Evolutionary conservation across 2,329 filamentous ascomycete genomes (phyloP).

Genomic region (Biscogniauxia sp.): DNA sequence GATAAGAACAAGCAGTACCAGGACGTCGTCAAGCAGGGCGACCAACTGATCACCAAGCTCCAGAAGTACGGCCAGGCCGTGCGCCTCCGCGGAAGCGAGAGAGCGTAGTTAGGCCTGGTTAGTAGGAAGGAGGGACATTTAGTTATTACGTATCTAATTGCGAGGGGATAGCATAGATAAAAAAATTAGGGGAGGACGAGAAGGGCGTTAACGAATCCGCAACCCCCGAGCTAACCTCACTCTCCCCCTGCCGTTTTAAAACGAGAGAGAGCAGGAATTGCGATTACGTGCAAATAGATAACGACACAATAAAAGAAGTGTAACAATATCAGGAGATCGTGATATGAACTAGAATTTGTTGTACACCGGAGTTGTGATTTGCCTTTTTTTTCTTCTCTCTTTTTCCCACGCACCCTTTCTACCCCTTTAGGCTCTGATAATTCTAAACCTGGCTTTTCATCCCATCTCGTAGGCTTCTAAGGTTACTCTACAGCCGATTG

Average conservation of each 20-base stretch:
- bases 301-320: constrained; percentile 4
- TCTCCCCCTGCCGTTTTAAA: background rate
- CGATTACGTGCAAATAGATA: constrained; percentile 11
- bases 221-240: background rate
- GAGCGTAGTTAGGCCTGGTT: constrained; percentile 55
- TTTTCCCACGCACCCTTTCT: background rate
- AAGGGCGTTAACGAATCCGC: background rate
- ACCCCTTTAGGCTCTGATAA: background rate
- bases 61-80: constrained; percentile 99
- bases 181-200: background rate
- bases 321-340: constrained; percentile 18
- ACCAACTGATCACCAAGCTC: constrained; percentile 96
- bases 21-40: constrained; percentile 95
- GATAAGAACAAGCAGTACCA: constrained; percentile 99
- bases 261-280: background rate
- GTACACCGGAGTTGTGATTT: background rate
- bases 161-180: background rate
- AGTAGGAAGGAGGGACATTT: background rate
- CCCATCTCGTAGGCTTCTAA: too few species aligned
- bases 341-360: background rate
- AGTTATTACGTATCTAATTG: background rate
- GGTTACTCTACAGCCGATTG: too few species aligned
- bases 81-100: constrained; percentile 88
- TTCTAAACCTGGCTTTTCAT: background rate
- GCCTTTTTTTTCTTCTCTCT: background rate